These are phyloP conservation scores for Moringa oleifera DNA, from an alignment of 345 rosid genomes.

Conservation along the genomic window DNA sequence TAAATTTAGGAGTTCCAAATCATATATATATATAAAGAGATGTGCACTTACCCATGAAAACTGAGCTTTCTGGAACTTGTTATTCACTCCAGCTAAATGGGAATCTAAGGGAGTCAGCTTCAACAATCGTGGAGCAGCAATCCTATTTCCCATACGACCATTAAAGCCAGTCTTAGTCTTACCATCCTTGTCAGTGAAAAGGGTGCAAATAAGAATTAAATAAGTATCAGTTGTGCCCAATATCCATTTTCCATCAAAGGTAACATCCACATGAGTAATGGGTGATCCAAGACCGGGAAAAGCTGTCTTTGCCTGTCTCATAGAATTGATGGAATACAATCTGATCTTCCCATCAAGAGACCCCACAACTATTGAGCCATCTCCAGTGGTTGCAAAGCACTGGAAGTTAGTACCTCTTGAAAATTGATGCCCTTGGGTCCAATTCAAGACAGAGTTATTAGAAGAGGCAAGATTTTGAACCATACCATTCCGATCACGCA, in stretches of 20 bases:
- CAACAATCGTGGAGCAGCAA: constrained; percentile 92
- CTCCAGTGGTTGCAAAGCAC: constrained; percentile 98
- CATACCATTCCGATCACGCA: constrained; percentile 87
- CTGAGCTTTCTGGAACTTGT: constrained; percentile 84
- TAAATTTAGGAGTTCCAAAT: background rate
- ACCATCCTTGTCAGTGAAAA: constrained; percentile 83
- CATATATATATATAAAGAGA: background rate
- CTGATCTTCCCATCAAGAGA: constrained; percentile 97
- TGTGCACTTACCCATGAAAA: constrained; percentile 80
- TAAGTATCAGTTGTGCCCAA: constrained; percentile 94
- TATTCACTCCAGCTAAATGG: constrained; percentile 80
- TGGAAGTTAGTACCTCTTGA: constrained; percentile 98
- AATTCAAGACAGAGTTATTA: constrained; percentile 68
- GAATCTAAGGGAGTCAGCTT: constrained; percentile 86
- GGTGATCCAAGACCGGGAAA: constrained; percentile 99
- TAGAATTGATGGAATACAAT: constrained; percentile 74
- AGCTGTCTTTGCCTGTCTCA: constrained; percentile 98
- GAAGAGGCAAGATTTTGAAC: constrained; percentile 83
- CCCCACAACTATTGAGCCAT: constrained; percentile 96
- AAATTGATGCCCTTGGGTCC: constrained; percentile 97
- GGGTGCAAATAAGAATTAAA: constrained; percentile 80
- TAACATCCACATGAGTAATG: constrained; percentile 92
- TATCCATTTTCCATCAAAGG: constrained; percentile 98
- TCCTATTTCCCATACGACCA: constrained; percentile 97
- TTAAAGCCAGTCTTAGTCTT: constrained; percentile 82